A percentile compares a stretch with the other conserved stretches of the same genome.
Evolutionary conservation across 2,329 filamentous ascomycete genomes (phyloP).

Genomic region (Penicillium hesseltinei): DNA sequence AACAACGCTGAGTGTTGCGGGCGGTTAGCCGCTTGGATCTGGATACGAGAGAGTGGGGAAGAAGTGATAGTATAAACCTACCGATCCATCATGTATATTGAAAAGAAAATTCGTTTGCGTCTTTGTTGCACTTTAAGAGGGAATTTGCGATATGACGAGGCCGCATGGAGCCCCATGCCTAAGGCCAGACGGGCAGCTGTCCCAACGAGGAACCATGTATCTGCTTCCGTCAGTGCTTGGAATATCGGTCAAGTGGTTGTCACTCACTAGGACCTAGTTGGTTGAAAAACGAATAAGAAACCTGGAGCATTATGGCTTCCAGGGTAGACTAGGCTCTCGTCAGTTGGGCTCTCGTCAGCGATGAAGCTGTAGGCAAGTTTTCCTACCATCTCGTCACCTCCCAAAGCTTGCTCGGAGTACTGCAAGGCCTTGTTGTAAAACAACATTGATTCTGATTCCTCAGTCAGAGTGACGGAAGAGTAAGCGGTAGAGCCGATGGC

Average conservation of each 20-base stretch:
- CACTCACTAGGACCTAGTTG: slow-evolving; percentile 47
- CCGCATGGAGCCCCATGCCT: slow-evolving; percentile 45
- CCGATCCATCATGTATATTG: slow-evolving; percentile 52
- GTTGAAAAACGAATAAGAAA: slow-evolving; percentile 52
- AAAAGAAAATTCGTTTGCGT: slow-evolving; percentile 48
- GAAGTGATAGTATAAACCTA: slow-evolving; percentile 1
- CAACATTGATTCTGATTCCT: slow-evolving; percentile 44
- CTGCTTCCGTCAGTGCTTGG: slow-evolving; percentile 21
- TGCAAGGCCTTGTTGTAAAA: slow-evolving; percentile 48
- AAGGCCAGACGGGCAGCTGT: slow-evolving; percentile 46
- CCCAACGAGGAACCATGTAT: slow-evolving; percentile 50
- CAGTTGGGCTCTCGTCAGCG: background rate
- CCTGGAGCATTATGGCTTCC: slow-evolving; percentile 48
- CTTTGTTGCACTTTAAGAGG: slow-evolving; percentile 36
- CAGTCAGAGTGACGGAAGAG: slow-evolving; percentile 44
- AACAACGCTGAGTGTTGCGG: slow-evolving; percentile 36
- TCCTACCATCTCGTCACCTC: slow-evolving; percentile 41
- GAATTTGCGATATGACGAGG: slow-evolving; percentile 36
- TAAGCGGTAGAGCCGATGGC: slow-evolving; percentile 50
- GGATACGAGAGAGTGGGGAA: background rate
- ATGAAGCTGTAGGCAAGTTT: background rate
- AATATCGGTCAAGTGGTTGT: background rate
- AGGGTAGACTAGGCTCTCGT: slow-evolving; percentile 36
- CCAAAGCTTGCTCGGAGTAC: slow-evolving; percentile 43
- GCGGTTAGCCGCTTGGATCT: background rate